phyloP scores from a whole-genome alignment of 441 rosid genomes.

The Capsella rubella region DNA sequence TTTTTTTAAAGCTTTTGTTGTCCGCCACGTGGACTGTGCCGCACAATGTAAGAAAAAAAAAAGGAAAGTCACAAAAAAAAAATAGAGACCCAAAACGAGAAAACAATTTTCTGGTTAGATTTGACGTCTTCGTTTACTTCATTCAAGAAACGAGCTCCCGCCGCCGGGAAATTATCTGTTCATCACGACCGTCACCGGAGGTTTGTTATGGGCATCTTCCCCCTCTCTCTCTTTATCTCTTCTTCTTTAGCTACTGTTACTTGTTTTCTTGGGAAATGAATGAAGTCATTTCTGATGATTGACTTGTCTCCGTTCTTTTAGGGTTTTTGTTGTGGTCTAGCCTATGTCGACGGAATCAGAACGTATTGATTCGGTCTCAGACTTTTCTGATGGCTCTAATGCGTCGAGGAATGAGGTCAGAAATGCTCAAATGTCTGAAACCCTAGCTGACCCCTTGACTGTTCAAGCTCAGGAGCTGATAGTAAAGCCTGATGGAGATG shows the following conservation, averaged over 20 bases:
- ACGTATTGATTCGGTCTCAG: conserved; percentile 50
- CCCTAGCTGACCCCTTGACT: conserved; percentile 46
- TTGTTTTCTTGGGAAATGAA: neutral
- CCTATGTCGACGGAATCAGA: conserved; percentile 55
- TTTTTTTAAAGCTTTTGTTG: neutral
- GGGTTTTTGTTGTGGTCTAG: conserved; percentile 38
- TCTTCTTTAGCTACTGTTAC: neutral
- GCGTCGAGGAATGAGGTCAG: conserved; percentile 16
- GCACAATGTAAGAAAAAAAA: neutral
- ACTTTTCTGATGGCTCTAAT: conserved; percentile 22
- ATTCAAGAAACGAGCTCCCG: conserved; percentile 33
- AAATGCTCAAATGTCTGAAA: conserved; percentile 43
- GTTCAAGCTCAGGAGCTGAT: conserved; percentile 39
- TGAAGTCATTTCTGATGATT: conserved; percentile 24
- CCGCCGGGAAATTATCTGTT: conserved; percentile 36
- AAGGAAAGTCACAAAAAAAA: neutral
- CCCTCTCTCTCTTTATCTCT: neutral
- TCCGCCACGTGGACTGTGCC: conserved; percentile 45
- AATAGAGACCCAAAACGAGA: neutral
- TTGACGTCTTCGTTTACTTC: conserved; percentile 39
- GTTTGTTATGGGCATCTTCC: conserved; percentile 3
- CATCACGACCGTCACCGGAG: conserved; percentile 26
- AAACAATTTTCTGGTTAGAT: conserved; percentile 34
- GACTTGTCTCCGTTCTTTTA: conserved; percentile 15
- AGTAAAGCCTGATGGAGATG: conserved; percentile 35